Evolutionary conservation across 768 basidiomycete genomes (phyloP).

Genomic region (Scleroderma bovista): DNA sequence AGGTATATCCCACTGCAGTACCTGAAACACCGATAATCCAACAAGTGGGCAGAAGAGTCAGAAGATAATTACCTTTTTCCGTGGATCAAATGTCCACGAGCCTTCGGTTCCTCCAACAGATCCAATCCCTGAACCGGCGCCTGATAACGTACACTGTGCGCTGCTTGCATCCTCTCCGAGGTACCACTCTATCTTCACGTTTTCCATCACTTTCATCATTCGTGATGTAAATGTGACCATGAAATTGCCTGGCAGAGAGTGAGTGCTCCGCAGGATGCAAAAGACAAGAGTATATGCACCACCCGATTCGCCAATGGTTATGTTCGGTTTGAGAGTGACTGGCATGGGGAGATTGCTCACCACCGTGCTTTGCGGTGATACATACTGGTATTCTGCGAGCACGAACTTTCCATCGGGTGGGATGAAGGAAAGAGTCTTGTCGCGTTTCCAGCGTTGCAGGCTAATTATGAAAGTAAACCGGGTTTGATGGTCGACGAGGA

Average conservation of each 20-base stretch:
- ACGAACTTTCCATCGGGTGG: slow-evolving; percentile 90
- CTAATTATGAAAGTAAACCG: slow-evolving; percentile 34
- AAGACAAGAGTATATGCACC: slow-evolving; percentile 12
- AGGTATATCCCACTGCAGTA: slow-evolving; percentile 75
- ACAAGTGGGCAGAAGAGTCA: neutral
- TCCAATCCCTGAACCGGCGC: slow-evolving; percentile 46
- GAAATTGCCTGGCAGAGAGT: slow-evolving; percentile 42
- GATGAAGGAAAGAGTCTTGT: slow-evolving; percentile 80
- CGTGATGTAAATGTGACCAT: slow-evolving; percentile 60
- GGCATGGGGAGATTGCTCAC: slow-evolving; percentile 49
- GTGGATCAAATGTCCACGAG: slow-evolving; percentile 78
- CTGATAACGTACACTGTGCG: slow-evolving; percentile 66
- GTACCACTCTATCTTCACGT: slow-evolving; percentile 63
- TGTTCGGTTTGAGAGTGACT: slow-evolving; percentile 43
- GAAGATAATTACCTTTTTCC: slow-evolving; percentile 43
- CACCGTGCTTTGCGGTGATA: slow-evolving; percentile 29
- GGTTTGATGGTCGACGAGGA: neutral
- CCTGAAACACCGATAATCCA: slow-evolving; percentile 33
- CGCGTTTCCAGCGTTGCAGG: slow-evolving; percentile 72
- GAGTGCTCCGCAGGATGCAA: neutral
- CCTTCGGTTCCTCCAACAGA: slow-evolving; percentile 39
- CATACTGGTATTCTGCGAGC: slow-evolving; percentile 77
- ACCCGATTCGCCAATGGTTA: slow-evolving; percentile 26
- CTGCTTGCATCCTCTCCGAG: slow-evolving; percentile 70
- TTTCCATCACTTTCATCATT: slow-evolving; percentile 62